phyloP scores from a whole-genome alignment of 2,329 filamentous ascomycete species.

The Chaetomiaceae sp. region DNA sequence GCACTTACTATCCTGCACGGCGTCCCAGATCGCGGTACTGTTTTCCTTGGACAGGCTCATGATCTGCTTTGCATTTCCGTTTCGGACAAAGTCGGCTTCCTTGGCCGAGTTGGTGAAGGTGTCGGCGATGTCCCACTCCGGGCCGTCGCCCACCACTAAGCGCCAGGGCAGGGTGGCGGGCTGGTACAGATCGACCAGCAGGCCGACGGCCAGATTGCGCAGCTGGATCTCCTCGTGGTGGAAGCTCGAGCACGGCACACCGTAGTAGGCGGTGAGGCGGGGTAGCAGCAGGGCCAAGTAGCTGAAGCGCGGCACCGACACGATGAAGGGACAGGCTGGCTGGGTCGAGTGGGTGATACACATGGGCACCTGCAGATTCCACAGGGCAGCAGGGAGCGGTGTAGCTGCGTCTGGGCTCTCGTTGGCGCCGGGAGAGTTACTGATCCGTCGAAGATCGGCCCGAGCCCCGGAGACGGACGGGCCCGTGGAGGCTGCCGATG shows the following conservation, averaged over 20 bases:
- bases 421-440: neutral
- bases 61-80: conserved; percentile 82
- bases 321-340: conserved; percentile 45
- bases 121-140: conserved; percentile 56
- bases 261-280: conserved; percentile 50
- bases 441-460: neutral
- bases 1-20: conserved; percentile 64
- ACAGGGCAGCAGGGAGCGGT: conserved; percentile 45
- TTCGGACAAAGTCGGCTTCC: conserved; percentile 80
- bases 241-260: conserved; percentile 52
- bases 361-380: conserved; percentile 50
- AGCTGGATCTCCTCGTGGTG: conserved; percentile 52
- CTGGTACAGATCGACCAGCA: conserved; percentile 54
- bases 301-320: conserved; percentile 52
- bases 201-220: conserved; percentile 48
- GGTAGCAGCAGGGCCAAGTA: conserved; percentile 56
- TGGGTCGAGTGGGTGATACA: conserved; percentile 48
- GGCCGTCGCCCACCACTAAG: conserved; percentile 49
- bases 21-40: conserved; percentile 75
- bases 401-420: conserved; percentile 8
- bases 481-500: conserved; percentile 4
- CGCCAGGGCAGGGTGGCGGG: conserved; percentile 48
- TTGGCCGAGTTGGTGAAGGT: conserved; percentile 62
- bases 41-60: conserved; percentile 84
- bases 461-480: neutral